Percentiles rank a stretch among this genome's conserved stretches.
phyloP scores from a whole-genome alignment of 345 rosid species.

The Bruguiera parviflora region DNA sequence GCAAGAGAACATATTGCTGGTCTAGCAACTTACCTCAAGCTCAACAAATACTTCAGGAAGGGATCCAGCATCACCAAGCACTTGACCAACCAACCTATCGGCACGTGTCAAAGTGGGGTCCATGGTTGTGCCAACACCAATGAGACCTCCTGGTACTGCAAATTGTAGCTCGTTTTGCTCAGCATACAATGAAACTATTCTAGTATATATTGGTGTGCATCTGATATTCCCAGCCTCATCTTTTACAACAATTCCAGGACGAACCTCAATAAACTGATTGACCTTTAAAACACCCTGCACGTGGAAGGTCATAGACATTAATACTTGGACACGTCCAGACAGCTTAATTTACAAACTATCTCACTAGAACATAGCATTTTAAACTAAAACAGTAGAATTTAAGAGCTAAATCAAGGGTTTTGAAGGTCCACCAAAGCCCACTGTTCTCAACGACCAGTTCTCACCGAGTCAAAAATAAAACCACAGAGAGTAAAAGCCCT shows the following conservation, averaged over 20 bases:
- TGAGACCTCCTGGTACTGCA: conserved; percentile 98
- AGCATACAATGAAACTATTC: conserved; percentile 75
- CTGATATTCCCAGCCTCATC: conserved; percentile 78
- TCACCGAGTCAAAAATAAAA: neutral
- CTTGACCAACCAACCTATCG: conserved; percentile 94
- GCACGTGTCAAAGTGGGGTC: conserved; percentile 97
- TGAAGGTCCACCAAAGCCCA: neutral
- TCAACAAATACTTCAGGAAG: conserved; percentile 91
- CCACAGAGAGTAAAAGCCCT: too few relatives aligned
- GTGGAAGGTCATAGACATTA: neutral
- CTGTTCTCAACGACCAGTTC: neutral
- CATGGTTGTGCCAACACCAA: conserved; percentile 98
- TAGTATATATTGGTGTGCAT: conserved; percentile 92
- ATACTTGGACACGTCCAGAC: neutral
- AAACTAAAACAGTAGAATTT: neutral
- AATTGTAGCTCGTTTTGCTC: conserved; percentile 95
- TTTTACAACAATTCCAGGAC: conserved; percentile 84
- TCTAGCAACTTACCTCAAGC: conserved; percentile 62
- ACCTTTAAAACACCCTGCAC: conserved; percentile 91
- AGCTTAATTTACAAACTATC: neutral
- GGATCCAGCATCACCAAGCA: conserved; percentile 90
- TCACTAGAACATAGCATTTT: neutral
- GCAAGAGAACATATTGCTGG: neutral
- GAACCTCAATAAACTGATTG: conserved; percentile 77
- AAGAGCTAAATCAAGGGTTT: neutral